Conservation (phyloP, 352 stramenopile species). For the Aphanomyces stellatus region DNA sequence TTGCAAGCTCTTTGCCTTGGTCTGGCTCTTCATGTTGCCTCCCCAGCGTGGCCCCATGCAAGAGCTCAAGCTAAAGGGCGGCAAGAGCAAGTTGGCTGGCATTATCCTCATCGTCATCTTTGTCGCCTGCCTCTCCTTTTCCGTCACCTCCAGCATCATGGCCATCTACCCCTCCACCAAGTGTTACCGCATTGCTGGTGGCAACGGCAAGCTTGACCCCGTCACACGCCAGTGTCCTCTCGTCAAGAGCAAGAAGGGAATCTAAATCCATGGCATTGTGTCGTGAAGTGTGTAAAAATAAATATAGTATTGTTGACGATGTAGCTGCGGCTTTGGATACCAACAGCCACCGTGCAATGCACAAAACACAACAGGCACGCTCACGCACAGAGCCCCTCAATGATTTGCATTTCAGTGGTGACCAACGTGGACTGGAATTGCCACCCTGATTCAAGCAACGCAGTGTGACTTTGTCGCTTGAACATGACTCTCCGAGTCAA, state of each 20-base stretch:
- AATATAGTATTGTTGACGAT: too few relatives aligned
- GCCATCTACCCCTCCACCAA: slow-evolving; percentile 44
- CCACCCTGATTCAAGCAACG: too few relatives aligned
- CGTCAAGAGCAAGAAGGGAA: not conserved
- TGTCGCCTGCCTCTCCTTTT: slow-evolving; percentile 16
- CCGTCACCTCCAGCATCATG: slow-evolving; percentile 48
- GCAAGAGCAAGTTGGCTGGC: slow-evolving; percentile 32
- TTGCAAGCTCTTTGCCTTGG: slow-evolving; percentile 44
- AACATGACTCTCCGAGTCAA: too few relatives aligned
- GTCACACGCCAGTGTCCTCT: not conserved
- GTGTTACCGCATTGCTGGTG: slow-evolving; percentile 54
- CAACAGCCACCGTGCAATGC: too few relatives aligned
- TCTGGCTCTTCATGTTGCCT: slow-evolving; percentile 41
- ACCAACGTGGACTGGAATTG: too few relatives aligned
- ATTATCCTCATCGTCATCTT: slow-evolving; percentile 20
- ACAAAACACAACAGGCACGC: too few relatives aligned
- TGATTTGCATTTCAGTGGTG: too few relatives aligned
- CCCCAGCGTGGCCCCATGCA: slow-evolving; percentile 32
- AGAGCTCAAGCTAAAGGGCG: slow-evolving; percentile 29
- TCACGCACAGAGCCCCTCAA: too few relatives aligned
- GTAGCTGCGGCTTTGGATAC: too few relatives aligned
- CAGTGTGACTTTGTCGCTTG: too few relatives aligned
- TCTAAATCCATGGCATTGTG: too few relatives aligned
- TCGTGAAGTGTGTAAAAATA: too few relatives aligned
- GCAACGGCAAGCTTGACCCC: slow-evolving; percentile 24